These are phyloP conservation scores for Penicillium crustosum DNA, from an alignment of 2,329 filamentous ascomycete genomes.

Conservation along the genomic window DNA sequence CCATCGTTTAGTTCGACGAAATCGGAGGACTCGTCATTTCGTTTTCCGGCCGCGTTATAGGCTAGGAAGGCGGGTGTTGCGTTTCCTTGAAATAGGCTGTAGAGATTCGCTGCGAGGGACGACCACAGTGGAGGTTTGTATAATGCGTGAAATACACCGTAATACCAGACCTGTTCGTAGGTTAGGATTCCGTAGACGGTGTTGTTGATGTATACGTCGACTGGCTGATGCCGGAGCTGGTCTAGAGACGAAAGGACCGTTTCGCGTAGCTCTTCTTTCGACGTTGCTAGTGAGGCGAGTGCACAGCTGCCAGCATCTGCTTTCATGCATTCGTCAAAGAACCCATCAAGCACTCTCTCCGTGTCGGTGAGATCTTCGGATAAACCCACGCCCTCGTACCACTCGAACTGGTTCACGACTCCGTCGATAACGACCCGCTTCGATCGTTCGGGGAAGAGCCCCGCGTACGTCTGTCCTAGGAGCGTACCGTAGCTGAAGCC, in stretches of 20 bases:
- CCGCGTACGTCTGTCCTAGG: conserved; percentile 45
- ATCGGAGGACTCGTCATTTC: background rate
- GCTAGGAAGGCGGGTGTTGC: conserved; percentile 9
- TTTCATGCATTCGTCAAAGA: conserved; percentile 12
- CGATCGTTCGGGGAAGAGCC: conserved; percentile 37
- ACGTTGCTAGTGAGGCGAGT: background rate
- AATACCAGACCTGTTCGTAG: conserved; percentile 15
- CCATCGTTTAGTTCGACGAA: conserved; percentile 11
- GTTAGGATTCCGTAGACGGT: conserved; percentile 19
- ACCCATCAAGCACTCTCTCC: conserved; percentile 17
- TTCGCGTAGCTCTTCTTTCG: conserved; percentile 2
- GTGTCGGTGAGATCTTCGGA: conserved; percentile 19
- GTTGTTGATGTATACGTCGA: conserved; percentile 25
- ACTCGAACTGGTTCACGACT: conserved; percentile 28
- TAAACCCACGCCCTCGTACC: conserved; percentile 18
- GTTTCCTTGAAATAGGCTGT: conserved; percentile 9
- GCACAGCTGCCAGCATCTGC: background rate
- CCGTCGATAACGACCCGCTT: conserved; percentile 25
- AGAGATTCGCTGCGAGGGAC: conserved; percentile 3
- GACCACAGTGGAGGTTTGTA: conserved; percentile 5
- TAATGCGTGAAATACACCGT: conserved; percentile 22
- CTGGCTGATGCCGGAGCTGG: conserved; percentile 10
- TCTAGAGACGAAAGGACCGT: conserved; percentile 4
- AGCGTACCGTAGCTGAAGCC: conserved; percentile 45
- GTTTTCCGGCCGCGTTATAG: background rate